Percentiles rank a stretch among this genome's conserved stretches.
Evolutionary conservation across 208 protist genomes (phyloP).

Genomic region (Acanthamoeba royreba): DNA sequence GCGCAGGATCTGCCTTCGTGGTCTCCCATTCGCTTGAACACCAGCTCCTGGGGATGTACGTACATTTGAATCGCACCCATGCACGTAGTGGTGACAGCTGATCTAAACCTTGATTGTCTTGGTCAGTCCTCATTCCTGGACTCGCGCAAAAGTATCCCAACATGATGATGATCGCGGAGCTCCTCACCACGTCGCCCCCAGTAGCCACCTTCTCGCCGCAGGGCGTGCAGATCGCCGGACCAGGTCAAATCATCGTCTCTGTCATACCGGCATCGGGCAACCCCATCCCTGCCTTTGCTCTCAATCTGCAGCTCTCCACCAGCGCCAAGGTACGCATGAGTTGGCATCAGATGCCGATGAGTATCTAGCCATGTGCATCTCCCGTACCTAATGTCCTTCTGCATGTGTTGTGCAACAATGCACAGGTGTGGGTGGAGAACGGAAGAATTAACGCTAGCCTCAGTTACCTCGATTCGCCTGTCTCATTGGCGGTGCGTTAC

Average conservation of each 20-base stretch:
- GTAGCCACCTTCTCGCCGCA: not conserved
- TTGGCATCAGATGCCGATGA: not conserved
- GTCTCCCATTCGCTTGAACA: not conserved
- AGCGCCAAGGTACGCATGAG: not conserved
- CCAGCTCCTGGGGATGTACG: not conserved
- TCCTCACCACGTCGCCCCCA: not conserved
- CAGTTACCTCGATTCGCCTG: not conserved
- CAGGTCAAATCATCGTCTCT: not conserved
- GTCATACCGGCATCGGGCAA: not conserved
- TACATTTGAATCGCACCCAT: not conserved
- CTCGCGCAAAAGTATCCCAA: not conserved
- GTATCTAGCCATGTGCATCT: not conserved
- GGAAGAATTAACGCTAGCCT: too few relatives aligned
- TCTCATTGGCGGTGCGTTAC: not conserved
- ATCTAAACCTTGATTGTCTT: not conserved
- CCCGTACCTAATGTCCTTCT: not conserved
- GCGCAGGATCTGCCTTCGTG: not conserved
- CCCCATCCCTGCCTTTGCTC: not conserved
- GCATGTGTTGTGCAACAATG: too few relatives aligned
- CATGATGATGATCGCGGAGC: not conserved
- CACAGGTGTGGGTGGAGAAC: not conserved
- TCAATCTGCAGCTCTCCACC: not conserved
- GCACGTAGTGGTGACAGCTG: not conserved
- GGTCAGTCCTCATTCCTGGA: not conserved
- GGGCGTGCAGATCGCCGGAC: not conserved